Conservation (phyloP, 106 monocot species). For the Acorus gramineus region DNA sequence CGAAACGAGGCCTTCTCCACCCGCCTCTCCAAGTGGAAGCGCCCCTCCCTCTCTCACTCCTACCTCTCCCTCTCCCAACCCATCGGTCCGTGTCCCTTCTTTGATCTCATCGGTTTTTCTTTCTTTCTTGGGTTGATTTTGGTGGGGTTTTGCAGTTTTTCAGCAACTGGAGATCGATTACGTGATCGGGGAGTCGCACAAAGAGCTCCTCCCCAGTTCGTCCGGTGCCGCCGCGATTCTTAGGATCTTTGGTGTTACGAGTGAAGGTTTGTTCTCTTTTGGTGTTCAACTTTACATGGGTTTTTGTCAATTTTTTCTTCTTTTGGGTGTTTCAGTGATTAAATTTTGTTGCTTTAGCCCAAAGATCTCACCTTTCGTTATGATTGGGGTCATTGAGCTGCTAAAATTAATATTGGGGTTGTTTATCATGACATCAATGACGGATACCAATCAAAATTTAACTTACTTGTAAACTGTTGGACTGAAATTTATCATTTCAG, state of each 20-base stretch:
- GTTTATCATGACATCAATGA: no score
- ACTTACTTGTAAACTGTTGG: no score
- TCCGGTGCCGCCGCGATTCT: slow-evolving; percentile 86
- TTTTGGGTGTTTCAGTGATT: not conserved
- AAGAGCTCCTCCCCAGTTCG: slow-evolving; percentile 49
- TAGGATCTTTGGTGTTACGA: slow-evolving; percentile 91
- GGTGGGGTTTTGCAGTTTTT: slow-evolving; percentile 46
- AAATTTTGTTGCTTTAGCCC: no score
- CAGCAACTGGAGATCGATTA: slow-evolving; percentile 99
- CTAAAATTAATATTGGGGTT: slow-evolving; percentile 6
- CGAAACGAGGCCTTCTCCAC: slow-evolving; percentile 61
- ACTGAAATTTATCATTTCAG: no score
- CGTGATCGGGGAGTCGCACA: slow-evolving; percentile 75
- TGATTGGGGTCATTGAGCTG: not conserved
- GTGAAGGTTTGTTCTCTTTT: slow-evolving; percentile 50
- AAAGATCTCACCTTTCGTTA: no score
- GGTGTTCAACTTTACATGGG: not conserved
- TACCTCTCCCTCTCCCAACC: slow-evolving; percentile 32
- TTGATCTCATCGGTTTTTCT: not conserved
- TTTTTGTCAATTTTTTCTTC: not conserved
- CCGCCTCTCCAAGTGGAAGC: slow-evolving; percentile 76
- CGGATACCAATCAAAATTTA: no score
- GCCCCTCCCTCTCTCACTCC: slow-evolving; percentile 47
- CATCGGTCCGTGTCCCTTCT: slow-evolving; percentile 31
- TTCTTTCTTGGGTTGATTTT: slow-evolving; percentile 1